Evolutionary conservation across 495 filamentous ascomycete species (phyloP), one percentile per base, ranked within the genome.

Genomic region (Niebla homalea): DNA sequence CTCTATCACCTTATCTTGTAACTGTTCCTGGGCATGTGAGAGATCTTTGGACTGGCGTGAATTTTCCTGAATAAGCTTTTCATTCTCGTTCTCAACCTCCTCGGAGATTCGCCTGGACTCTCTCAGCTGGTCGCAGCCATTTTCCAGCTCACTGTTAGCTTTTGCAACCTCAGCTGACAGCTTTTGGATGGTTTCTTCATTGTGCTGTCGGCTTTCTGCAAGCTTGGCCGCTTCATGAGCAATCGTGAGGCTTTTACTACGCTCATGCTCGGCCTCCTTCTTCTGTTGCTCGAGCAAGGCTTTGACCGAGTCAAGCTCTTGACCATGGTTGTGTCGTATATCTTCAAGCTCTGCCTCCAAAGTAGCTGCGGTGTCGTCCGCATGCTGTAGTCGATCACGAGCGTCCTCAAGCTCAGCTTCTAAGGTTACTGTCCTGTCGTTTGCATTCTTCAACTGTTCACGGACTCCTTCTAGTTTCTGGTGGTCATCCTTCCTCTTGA

Each of bases 31-130:
- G 36, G 52, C 18, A 38, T 43, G 35, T 4, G 26, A 37, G 12
- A 57, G 37, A 11, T 55, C 46, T 14, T 53, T 22, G 2, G 48
- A 39, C 16, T 60, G 58, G 16, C 52, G 46, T 21, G 55, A 48
- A 23, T 52, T 49, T 22, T 53, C 47, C 20, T 60, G 48, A 11
- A 62, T 59, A 10, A 75, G 63, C 11, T 63, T 64, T 7, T 63
- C 63, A 49, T 75, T 75, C 49, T 76, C 73, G 4, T 60, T 52
- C 56, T 73, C 71, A 15, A 73, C 66, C 19, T 69, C 67, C 43
- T 69, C 64, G 35, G 73, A 61, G 8, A 72, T 62, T 16, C 61
- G 54, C 21, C 71, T 67, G 0, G 67, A 57, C 60, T 75, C 73
- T 20, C 62, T 48, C 12, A 67, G 56, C 46, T 71, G 68, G 15